Evolutionary conservation across 2,329 filamentous ascomycete genomes (phyloP), one percentile per base, ranked within the genome.

Genomic region (Colletotrichum cordylinicola): DNA sequence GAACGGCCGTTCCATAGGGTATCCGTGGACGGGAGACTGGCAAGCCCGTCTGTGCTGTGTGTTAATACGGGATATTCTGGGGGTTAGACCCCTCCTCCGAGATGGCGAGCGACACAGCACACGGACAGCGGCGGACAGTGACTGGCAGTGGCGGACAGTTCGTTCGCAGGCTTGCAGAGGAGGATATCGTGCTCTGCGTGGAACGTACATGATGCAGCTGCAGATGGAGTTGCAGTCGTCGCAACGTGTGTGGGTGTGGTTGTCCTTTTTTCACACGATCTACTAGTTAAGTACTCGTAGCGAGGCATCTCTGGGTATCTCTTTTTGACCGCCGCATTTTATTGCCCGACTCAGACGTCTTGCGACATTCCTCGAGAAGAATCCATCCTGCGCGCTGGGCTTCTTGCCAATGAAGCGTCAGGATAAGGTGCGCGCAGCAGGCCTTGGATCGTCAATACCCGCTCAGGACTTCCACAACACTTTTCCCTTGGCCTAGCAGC

Each of bases 401-500:
- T 21, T 24, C 29, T 55, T 16, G 43, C 31, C 73, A 73, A 75
- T 68, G 43, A 73, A 48, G 64, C 62, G 33, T 73, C 64, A 21
- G 56, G 31, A 72, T 75, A 73, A 68, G 70, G 43, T 64, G 64
- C 69, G 52, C 67, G 31, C 69, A 73, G 43, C 69, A 68, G 48
- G 58, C 64, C 39, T 4, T 52, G 43, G 70, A 75, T 75, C 70
- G 43, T 33, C 72, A 74, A 52, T 61, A 65, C 61, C 72, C 60
- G 72, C 72, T 33, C 31, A 71, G 68, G 67, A 75, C 35, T 31
- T 58, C 31, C 65, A 48, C 39, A 65, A n/a, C 39, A 48, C 39
- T 52, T 52, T 52, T 52, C 21, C 43, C 43, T 52, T 21, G 43
- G 70, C 64, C 37, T 48, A 64, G 58, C 27, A 37, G 29, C 18